Evolutionary conservation across 495 filamentous ascomycete genomes (phyloP).

Genomic region (Parachaetomium inaequale): DNA sequence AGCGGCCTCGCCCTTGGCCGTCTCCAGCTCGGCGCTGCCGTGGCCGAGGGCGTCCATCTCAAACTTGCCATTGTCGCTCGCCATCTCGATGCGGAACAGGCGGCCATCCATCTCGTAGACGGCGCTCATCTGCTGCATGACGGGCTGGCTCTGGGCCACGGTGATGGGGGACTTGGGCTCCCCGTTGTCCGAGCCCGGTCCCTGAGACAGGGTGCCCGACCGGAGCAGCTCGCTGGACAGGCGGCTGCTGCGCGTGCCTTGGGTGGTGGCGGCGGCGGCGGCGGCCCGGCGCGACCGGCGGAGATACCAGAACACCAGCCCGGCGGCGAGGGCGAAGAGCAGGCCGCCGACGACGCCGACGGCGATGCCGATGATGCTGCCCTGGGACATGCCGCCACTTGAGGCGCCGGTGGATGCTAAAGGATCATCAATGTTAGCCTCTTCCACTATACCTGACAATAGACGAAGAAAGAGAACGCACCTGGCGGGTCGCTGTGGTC

Average conservation of each 20-base stretch:
- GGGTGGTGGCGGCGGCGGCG: too few relatives aligned
- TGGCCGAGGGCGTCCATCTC: conserved; percentile 28
- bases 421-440: background rate
- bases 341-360: conserved; percentile 26
- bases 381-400: conserved; percentile 17
- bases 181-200: background rate
- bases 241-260: background rate
- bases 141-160: background rate
- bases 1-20: background rate
- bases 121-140: background rate
- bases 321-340: conserved; percentile 13
- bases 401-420: background rate
- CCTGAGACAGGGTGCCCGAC: background rate
- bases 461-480: conserved; percentile 17
- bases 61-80: conserved; percentile 12
- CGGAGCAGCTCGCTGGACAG: background rate
- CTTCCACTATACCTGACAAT: too few relatives aligned
- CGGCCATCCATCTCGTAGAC: conserved; percentile 29
- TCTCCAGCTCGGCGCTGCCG: conserved; percentile 16
- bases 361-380: conserved; percentile 25
- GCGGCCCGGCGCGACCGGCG: conserved; percentile 17
- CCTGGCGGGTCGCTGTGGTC: conserved; percentile 30
- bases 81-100: conserved; percentile 27
- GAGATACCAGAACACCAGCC: conserved; percentile 19
- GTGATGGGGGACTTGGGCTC: background rate